Base-by-base conservation (phyloP, 208 protist species). In the Herpetomonas muscarum region DNA sequence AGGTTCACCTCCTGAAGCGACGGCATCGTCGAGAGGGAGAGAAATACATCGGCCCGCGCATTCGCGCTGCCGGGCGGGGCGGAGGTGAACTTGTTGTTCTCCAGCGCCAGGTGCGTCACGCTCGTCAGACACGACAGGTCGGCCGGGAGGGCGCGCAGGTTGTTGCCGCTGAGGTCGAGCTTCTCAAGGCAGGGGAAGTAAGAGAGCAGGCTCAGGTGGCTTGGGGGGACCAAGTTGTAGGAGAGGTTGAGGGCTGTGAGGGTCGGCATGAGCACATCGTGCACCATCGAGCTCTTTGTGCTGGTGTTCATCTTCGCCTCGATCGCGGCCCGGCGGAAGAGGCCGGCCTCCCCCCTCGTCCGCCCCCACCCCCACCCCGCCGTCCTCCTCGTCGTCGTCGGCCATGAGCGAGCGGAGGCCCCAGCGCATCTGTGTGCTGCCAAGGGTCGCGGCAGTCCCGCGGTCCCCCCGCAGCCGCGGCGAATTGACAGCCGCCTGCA, bases 161-260 rank as follows among this genome's bases (percentile, higher is more conserved):
- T 67, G 69, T 95, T 95, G 47, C 81, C 72, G 67, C 85, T 93
- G 29, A 95, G 61, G 59, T 95, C 85, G 0, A 95, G 73, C 46
- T 87, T 76, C 49, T 87, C 71, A 22, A 95, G 69, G 50, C 60
- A 76, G 1, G 73, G 67, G 28, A 91, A 89, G 44, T 77, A 82
- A 5, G 65, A 58, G n/a, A 95, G 51, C 34, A 84, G 54, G 10
- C 68, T 53, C 6, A 95, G 39, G 17, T 95, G 71, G 9, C 21
- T 10, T 22, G 81, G 31, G 7, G 81, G 81, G 44, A 95, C 76
- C 21, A 26, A 44, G 59, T 95, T 95, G 74, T 90, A 95, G 17
- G 89, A 90, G 30, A 95, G 67, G 63, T 95, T 90, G 30, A 95
- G 77, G 13, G 85, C 75, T 47, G 51, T 50, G 26, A 91, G 50